Evolutionary conservation across 371 early-diverging fungal species (phyloP).

Genomic region (Funneliformis caledonium): DNA sequence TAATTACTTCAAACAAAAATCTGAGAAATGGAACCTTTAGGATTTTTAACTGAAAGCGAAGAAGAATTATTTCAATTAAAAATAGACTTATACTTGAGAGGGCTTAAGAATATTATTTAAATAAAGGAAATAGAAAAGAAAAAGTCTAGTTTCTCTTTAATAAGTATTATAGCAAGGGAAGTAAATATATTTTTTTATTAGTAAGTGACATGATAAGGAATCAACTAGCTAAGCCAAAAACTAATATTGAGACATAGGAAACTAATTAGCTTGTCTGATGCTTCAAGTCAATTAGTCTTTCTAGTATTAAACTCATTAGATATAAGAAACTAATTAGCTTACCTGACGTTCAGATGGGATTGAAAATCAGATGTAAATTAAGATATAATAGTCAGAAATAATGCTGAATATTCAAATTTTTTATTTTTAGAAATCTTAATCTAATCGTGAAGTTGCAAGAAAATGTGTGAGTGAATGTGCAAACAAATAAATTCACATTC

Average conservation of each 20-base stretch:
- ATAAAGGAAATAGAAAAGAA: not conserved
- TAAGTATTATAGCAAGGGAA: constrained; percentile 15
- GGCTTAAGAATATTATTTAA: not conserved
- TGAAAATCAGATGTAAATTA: constrained; percentile 15
- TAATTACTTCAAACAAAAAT: no score
- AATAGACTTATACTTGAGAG: not conserved
- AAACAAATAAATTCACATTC: constrained; percentile 8
- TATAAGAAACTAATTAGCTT: not conserved
- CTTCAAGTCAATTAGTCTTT: not conserved
- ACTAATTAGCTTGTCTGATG: constrained; percentile 14
- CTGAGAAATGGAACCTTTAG: no score
- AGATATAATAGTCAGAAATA: constrained; percentile 5
- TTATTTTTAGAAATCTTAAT: constrained; percentile 9
- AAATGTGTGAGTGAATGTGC: constrained; percentile 8
- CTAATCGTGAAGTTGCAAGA: constrained; percentile 25
- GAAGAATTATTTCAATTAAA: not conserved
- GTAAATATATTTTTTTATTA: not conserved
- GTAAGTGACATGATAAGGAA: constrained; percentile 7
- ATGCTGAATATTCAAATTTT: constrained; percentile 22
- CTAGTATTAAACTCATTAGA: constrained; percentile 26
- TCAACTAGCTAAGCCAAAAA: constrained; percentile 1
- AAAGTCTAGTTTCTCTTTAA: constrained; percentile 1
- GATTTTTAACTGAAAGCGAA: no score
- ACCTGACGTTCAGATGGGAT: constrained; percentile 26
- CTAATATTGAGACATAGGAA: not conserved